A percentile compares a stretch with the other conserved stretches of the same genome.
These are phyloP conservation scores for Aspergillus cejpii DNA, from an alignment of 2,329 filamentous ascomycete genomes.

Conservation along the genomic window DNA sequence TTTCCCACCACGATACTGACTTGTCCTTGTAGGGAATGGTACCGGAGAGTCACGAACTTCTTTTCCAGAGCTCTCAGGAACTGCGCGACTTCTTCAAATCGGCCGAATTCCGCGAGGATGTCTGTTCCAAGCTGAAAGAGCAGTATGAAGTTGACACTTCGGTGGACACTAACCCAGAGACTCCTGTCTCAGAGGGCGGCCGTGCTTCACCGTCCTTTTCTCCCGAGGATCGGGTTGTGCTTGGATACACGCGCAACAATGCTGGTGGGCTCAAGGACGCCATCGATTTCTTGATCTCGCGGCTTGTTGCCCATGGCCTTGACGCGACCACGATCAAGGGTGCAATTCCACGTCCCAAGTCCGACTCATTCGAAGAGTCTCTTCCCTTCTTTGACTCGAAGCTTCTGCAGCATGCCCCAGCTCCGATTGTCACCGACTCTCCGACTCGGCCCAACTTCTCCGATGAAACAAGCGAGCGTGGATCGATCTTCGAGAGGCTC, in stretches of 20 bases:
- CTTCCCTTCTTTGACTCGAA: conserved; percentile 96
- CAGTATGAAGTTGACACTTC: conserved; percentile 89
- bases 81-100: conserved; percentile 77
- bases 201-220: conserved; percentile 42
- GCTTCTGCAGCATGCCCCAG: conserved; percentile 84
- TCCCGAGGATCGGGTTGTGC: conserved; percentile 54
- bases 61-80: conserved; percentile 68
- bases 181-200: conserved; percentile 29
- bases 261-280: conserved; percentile 91
- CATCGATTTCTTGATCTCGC: conserved; percentile 84
- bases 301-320: conserved; percentile 81
- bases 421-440: conserved; percentile 73
- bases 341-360: conserved; percentile 95
- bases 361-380: conserved; percentile 96
- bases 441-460: conserved; percentile 79
- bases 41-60: conserved; percentile 86
- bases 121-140: conserved; percentile 74
- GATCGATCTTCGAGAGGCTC: conserved; percentile 82
- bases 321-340: conserved; percentile 83
- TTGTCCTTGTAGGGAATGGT: conserved; percentile 68
- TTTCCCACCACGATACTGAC: background rate
- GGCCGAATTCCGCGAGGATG: conserved; percentile 69
- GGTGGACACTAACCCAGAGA: conserved; percentile 49
- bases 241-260: conserved; percentile 92
- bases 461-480: conserved; percentile 71